Conservation (phyloP, 2,329 filamentous ascomycete species). For the Epichloe brachyelytri region DNA sequence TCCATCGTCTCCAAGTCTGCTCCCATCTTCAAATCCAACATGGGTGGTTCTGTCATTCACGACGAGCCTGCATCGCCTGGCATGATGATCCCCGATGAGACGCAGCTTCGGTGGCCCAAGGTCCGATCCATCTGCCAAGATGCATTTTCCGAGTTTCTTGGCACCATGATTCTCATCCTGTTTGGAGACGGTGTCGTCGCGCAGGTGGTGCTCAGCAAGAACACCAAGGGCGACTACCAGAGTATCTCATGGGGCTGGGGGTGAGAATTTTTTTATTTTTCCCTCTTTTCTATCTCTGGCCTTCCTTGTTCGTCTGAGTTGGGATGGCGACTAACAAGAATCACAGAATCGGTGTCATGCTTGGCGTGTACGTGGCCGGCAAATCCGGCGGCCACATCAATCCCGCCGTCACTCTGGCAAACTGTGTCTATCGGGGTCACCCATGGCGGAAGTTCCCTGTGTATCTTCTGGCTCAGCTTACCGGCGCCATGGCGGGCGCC, state of each 20-base stretch:
- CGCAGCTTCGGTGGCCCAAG: slow-evolving; percentile 34
- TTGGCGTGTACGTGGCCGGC: slow-evolving; percentile 52
- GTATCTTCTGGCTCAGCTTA: slow-evolving; percentile 52
- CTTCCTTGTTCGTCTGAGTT: too few species aligned
- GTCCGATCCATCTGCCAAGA: slow-evolving; percentile 40
- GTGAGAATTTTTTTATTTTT: slow-evolving; percentile 17
- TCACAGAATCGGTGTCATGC: slow-evolving; percentile 50
- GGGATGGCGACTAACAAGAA: neutral
- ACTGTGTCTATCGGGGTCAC: slow-evolving; percentile 54
- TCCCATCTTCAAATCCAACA: slow-evolving; percentile 18
- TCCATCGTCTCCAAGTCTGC: slow-evolving; percentile 21
- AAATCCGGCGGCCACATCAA: slow-evolving; percentile 58
- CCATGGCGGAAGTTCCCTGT: slow-evolving; percentile 58
- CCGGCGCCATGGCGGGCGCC: slow-evolving; percentile 53
- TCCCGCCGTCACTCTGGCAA: slow-evolving; percentile 57
- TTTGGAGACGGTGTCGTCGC: slow-evolving; percentile 62
- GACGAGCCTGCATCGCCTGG: slow-evolving; percentile 12
- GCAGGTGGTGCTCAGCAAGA: slow-evolving; percentile 48
- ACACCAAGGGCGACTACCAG: slow-evolving; percentile 34
- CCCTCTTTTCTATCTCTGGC: neutral
- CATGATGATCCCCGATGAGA: slow-evolving; percentile 9
- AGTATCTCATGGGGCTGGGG: slow-evolving; percentile 38
- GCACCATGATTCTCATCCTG: slow-evolving; percentile 53
- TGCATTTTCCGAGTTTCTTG: slow-evolving; percentile 54
- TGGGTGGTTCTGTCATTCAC: slow-evolving; percentile 12